phyloP scores from a whole-genome alignment of 805 yeast genomes.

The Zygoascus biomembranicola region DNA sequence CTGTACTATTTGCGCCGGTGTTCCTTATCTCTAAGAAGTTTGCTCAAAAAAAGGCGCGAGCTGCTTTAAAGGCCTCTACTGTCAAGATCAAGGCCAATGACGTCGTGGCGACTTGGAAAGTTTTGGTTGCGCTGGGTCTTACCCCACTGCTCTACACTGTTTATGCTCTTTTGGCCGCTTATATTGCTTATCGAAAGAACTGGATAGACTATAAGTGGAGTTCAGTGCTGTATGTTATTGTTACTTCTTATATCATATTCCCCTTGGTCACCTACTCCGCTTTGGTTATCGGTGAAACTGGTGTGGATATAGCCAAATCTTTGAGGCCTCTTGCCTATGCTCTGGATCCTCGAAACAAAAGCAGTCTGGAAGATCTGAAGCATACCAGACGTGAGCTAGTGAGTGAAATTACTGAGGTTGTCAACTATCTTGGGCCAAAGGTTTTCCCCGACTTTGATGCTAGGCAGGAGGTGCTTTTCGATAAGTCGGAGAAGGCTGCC shows the following conservation, averaged over 20 bases:
- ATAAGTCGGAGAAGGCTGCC: slow-evolving; percentile 4
- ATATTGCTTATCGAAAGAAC: slow-evolving; percentile 21
- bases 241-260: slow-evolving; percentile 54
- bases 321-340: slow-evolving; percentile 66
- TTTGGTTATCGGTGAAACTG: slow-evolving; percentile 82
- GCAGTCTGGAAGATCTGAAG: slow-evolving; percentile 45
- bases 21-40: slow-evolving; percentile 69
- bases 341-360: slow-evolving; percentile 28
- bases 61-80: slow-evolving; percentile 76
- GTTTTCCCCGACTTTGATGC: slow-evolving; percentile 68
- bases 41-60: slow-evolving; percentile 61
- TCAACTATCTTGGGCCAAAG: slow-evolving; percentile 75
- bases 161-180: slow-evolving; percentile 52
- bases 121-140: slow-evolving; percentile 76
- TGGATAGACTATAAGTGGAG: slow-evolving; percentile 23
- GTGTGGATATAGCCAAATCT: slow-evolving; percentile 80
- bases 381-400: slow-evolving; percentile 53
- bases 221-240: slow-evolving; percentile 29
- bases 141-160: slow-evolving; percentile 81
- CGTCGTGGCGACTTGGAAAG: slow-evolving; percentile 96
- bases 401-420: slow-evolving; percentile 65
- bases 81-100: slow-evolving; percentile 91
- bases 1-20: slow-evolving; percentile 78
- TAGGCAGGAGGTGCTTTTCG: slow-evolving; percentile 5
- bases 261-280: slow-evolving; percentile 81